Percentiles rank a stretch among this genome's conserved stretches.
Evolutionary conservation across 2,329 filamentous ascomycete species (phyloP).

Genomic region (Periconia digitata): DNA sequence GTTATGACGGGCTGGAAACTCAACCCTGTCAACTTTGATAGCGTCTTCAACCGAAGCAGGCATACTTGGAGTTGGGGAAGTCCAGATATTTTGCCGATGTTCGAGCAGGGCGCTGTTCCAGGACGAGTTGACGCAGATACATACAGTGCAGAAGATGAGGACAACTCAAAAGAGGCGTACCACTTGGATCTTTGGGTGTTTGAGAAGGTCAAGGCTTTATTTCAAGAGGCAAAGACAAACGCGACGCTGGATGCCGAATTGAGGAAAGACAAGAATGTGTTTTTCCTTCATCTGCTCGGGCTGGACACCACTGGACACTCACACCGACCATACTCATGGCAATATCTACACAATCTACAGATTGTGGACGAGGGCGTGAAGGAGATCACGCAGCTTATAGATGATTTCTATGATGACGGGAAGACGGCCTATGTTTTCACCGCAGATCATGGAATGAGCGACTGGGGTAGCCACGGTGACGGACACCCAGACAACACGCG

Average conservation of each 20-base stretch:
- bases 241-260: conserved; percentile 71
- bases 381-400: conserved; percentile 77
- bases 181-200: conserved; percentile 94
- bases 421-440: conserved; percentile 96
- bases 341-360: conserved; percentile 93
- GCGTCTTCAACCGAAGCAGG: conserved; percentile 92
- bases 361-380: conserved; percentile 88
- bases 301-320: conserved; percentile 87
- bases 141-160: conserved; percentile 83
- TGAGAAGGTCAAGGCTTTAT: conserved; percentile 85
- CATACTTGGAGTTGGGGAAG: conserved; percentile 99
- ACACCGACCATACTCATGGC: conserved; percentile 88
- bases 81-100: conserved; percentile 97
- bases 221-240: conserved; percentile 77
- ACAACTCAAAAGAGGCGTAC: conserved; percentile 81
- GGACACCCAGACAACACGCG: conserved; percentile 96
- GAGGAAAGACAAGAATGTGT: conserved; percentile 83
- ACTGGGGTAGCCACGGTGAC: conserved; percentile 98
- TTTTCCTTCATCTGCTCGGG: conserved; percentile 91
- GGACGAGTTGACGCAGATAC: conserved; percentile 84
- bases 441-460: conserved; percentile 98
- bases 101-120: conserved; percentile 85
- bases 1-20: conserved; percentile 98
- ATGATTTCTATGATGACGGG: conserved; percentile 78
- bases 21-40: conserved; percentile 98